Percentiles rank a stretch among this genome's conserved stretches.
Evolutionary conservation across 345 rosid genomes (phyloP).

Genomic region (Zanthoxylum bungeanum): DNA sequence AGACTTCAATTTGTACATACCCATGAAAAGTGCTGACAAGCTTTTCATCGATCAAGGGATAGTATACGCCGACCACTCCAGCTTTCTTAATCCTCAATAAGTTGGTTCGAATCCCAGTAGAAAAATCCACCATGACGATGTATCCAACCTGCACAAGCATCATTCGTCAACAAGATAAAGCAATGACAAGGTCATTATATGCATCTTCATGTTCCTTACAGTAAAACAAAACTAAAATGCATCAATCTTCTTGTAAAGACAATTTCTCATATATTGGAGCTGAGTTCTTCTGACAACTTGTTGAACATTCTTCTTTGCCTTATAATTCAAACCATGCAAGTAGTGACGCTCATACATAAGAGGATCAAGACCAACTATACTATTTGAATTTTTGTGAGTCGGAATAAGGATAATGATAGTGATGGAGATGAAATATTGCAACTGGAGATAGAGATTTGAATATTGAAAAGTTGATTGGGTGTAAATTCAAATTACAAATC

Average conservation of each 20-base stretch:
- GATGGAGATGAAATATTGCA: background rate
- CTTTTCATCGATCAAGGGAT: slow-evolving; percentile 62
- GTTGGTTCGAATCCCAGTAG: slow-evolving; percentile 50
- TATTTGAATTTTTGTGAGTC: background rate
- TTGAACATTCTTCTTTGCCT: background rate
- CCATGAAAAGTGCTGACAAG: slow-evolving; percentile 54
- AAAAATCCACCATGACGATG: slow-evolving; percentile 77
- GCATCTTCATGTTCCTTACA: no score
- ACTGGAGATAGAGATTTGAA: background rate
- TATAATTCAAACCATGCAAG: background rate
- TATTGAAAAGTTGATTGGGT: no score
- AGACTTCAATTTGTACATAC: slow-evolving; percentile 48
- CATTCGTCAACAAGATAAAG: background rate
- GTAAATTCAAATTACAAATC: no score
- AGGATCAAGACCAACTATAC: background rate
- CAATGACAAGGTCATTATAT: background rate
- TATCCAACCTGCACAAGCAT: slow-evolving; percentile 77
- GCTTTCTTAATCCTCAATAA: slow-evolving; percentile 78
- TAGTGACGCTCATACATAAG: background rate
- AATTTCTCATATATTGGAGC: no score
- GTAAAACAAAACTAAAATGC: background rate
- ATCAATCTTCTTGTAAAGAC: background rate
- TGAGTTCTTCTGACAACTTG: background rate
- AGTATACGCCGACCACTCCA: slow-evolving; percentile 72
- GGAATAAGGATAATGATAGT: background rate